Base-by-base conservation (phyloP, 768 basidiomycete species). In the Hydnomerulius pinastri region DNA sequence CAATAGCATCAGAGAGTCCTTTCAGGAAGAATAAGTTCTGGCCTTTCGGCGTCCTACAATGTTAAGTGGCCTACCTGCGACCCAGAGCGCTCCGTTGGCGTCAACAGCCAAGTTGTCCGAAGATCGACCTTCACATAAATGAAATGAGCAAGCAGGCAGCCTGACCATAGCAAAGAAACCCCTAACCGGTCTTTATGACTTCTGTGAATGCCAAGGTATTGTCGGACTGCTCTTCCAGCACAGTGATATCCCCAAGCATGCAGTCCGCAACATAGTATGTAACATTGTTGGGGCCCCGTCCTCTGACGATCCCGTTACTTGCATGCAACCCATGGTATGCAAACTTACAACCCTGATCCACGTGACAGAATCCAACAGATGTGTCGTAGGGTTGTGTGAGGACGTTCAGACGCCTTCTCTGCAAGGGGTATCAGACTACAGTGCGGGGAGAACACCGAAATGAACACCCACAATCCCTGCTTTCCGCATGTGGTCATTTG, bases 31-130 rank as follows among this genome's bases (percentile, higher is more conserved):
- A 21, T 29, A 17, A 37, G 37, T 38, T n/a, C n/a, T 35, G 32
- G 7, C 15, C 12, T 13, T 25, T 24, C 39, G 25, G 28, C 33
- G 20, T 7, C 5, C 4, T 9, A 23, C 37, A 7, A n/a, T n/a
- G n/a, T n/a, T 13, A 32, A n/a, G 13, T 32, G 17, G 51, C 69
- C 50, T 51, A 83, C 85, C 78, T 51, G 86, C 82, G 20, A 73
- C 78, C 82, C 83, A 88, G 18, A 89, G 60, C 9, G 73, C 74
- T 6, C 85, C 87, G 30, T 82, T 70, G 20, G 72, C 64, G 54
- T 86, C 86, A 6, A 88, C 62, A 32, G 78, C 70, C 1, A 85
- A 59, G 58, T 90, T 89, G 59, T 90, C 89, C 55, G 85, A 38
- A 4, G 56, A 63, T 27, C 76, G 72, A 59, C 81, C 84, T 80